Conservation (phyloP, 768 basidiomycete species). For the Collybia nuda region DNA sequence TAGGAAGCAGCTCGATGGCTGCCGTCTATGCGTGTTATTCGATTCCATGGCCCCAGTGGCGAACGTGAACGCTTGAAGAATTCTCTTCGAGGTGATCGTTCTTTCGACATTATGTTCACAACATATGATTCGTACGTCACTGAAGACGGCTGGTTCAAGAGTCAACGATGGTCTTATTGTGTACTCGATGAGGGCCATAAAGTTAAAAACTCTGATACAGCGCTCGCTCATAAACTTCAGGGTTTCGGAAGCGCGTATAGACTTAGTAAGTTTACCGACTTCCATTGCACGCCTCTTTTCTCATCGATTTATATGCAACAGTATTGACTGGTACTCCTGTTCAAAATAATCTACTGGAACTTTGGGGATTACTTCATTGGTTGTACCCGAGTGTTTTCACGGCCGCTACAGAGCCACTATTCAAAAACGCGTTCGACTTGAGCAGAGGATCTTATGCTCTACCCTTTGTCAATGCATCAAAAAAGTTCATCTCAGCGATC, state of each 20-base stretch:
- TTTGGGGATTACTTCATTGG: conserved; percentile 58
- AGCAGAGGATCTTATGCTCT: conserved; percentile 48
- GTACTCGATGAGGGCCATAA: conserved; percentile 70
- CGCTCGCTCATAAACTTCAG: conserved; percentile 50
- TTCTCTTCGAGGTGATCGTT: conserved; percentile 34
- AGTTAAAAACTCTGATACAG: conserved; percentile 68
- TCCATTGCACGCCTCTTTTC: not conserved
- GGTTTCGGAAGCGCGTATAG: conserved; percentile 57
- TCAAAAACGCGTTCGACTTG: conserved; percentile 56
- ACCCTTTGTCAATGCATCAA: conserved; percentile 45
- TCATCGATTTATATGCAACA: conserved; percentile 15
- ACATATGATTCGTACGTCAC: conserved; percentile 67
- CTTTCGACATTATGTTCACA: conserved; percentile 61
- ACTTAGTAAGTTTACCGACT: conserved; percentile 36
- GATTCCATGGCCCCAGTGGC: conserved; percentile 57
- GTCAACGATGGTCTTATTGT: conserved; percentile 53
- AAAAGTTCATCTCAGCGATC: conserved; percentile 45
- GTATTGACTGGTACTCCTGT: conserved; percentile 76
- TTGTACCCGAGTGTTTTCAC: conserved; percentile 57
- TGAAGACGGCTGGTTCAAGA: conserved; percentile 63
- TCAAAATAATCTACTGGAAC: conserved; percentile 62
- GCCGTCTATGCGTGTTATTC: conserved; percentile 49
- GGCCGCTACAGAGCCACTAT: conserved; percentile 40
- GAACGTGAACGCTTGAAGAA: conserved; percentile 59
- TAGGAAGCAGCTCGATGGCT: conserved; percentile 57